Base-by-base conservation (phyloP, 495 filamentous ascomycete genomes). In the Penicillium robsamsonii region DNA sequence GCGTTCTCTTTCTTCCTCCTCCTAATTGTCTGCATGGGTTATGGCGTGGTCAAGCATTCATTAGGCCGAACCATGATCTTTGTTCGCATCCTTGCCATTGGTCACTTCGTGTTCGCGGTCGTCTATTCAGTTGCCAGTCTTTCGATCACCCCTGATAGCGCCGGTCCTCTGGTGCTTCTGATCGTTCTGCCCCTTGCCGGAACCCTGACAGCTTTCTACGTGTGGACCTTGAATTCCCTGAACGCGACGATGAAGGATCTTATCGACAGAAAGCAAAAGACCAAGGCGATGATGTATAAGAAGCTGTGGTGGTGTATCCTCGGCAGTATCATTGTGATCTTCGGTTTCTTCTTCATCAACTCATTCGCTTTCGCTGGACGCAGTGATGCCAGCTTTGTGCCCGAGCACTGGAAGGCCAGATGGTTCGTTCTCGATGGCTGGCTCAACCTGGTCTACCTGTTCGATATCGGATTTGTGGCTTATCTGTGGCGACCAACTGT, bases 401-500 rank as follows among this genome's bases (percentile, higher is more conserved):
- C 95, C 3, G 87, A 88, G 52, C 92, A 97, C 75, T 99, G 94
- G 94, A 89, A 95, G 78, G 88, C 86, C 17, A 78, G 94, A 49
- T 99, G 94, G 94, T 99, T 99, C 70, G 85, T 99, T 27, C 82
- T 97, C 11, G 94, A 99, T 67, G 94, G 94, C 52, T 99, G 94
- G 94, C 81, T 97, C 49, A 97, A 97, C 71, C 66, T 97, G 17
- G 95, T 99, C 20, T 99, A 99, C 70, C 81, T 99, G 46, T 87
- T 87, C 60, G 92, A 97, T 67, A 87, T 99, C 22, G 82, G 81
- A 40, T 96, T 91, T 71, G 83, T 99, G 46, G 90, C 93, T n/a
- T 99, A 97, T 64, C 79, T 99, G 35, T 99, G 94, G 94, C 81
- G 94, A 50, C 94, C 94, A 29, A 97, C 94, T 22, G 92, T 86